Base-by-base conservation (phyloP, 306 rosid species). In the Vigna angularis region DNA sequence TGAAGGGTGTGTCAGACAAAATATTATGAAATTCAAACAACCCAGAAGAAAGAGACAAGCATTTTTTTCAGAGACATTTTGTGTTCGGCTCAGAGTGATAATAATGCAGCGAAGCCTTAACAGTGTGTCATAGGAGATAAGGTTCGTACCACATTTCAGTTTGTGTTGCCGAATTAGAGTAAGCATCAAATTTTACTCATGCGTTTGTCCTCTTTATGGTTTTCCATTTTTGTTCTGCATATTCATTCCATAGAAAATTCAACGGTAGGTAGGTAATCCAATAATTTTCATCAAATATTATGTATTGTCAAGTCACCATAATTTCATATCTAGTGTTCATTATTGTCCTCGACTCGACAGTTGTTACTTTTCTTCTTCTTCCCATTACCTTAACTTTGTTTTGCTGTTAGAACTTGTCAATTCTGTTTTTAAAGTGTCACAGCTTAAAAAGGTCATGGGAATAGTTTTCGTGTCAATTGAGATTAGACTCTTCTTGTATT, bases 41-140 rank as follows among this genome's bases (percentile, higher is more conserved):
- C 71, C 66, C 66, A 79, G 85, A 85, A 73, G 81, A 80, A 72
- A 75, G 84, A 79, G 44, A 61, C 78, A 83, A 53, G 58, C 52
- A 48, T 65, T 44, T 58, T 50, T 79, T 58, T 72, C 61, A 68
- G 86, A 65, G 87, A 85, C 88, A 87, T 66, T 42, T 12, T 79
- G 80, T 81, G 86, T 79, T 78, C 57, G 80, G 53, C 74, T 72
- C 77, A 78, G 86, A 85, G 12, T 74, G 83, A 83, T 61, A 72
- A 64, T 55, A 72, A 68, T 49, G 74, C 82, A 77, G 9, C 72
- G 32, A 67, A 72, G 66, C 73, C 17, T 62, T 14, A 67, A 32
- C 44, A 69, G 32, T 61, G 74, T 81, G 66, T 48, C 67, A 80
- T 71, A 82, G 68, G 78, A 79, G 87, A 88, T 82, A 81, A 85